Evolutionary conservation across 2,329 filamentous ascomycete genomes (phyloP).

Genomic region (Albifimbria verrucaria): DNA sequence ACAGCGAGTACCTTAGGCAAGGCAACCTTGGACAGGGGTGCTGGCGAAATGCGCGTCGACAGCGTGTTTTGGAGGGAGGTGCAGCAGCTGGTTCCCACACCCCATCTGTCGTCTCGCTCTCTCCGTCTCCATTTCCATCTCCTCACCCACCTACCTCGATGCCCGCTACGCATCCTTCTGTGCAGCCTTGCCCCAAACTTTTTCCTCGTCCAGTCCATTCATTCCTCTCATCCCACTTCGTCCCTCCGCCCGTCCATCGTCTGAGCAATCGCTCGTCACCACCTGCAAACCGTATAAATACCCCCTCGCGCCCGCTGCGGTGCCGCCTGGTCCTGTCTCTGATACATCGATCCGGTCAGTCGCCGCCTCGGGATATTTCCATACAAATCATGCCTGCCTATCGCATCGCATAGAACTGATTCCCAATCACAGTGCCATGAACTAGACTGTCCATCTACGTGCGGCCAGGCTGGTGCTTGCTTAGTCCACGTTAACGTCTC

Average conservation of each 20-base stretch:
- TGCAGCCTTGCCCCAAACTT: too few relatives aligned
- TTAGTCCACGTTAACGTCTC: slow-evolving; percentile 1
- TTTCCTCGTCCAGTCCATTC: neutral
- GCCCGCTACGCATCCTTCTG: too few relatives aligned
- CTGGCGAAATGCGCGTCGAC: too few relatives aligned
- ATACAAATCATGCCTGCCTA: too few relatives aligned
- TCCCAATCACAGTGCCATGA: neutral
- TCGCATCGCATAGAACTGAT: neutral
- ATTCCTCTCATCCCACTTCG: neutral
- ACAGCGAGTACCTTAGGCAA: too few relatives aligned
- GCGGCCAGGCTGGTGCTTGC: slow-evolving; percentile 1
- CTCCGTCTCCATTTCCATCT: neutral
- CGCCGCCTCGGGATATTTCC: neutral
- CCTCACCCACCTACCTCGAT: too few relatives aligned
- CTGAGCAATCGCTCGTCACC: neutral
- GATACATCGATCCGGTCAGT: neutral
- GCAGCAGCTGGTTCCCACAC: neutral
- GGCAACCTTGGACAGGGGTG: too few relatives aligned
- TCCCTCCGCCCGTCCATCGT: neutral
- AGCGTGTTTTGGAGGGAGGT: neutral
- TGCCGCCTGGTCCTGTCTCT: too few relatives aligned
- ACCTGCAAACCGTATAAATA: too few relatives aligned
- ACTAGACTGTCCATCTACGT: neutral
- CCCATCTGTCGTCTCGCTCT: neutral
- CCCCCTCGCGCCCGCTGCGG: too few relatives aligned